Evolutionary conservation across 192 early-diverging fungal genomes (phyloP).

Genomic region (Jimgerdemannia flammicorona): DNA sequence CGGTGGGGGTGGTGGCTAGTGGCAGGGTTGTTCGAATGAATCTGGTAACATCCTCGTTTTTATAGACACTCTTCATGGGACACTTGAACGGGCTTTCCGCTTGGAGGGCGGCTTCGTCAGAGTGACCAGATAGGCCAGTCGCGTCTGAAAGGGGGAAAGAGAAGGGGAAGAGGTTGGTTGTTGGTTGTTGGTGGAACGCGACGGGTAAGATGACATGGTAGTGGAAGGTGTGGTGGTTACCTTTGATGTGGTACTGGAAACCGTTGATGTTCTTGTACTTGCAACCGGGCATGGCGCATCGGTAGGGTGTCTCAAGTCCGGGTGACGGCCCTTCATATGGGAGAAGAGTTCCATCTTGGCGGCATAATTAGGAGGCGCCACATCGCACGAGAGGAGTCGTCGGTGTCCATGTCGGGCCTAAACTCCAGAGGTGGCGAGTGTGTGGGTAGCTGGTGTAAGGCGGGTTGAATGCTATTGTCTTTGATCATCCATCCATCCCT

Average conservation of each 20-base stretch:
- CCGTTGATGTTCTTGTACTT: constrained; percentile 83
- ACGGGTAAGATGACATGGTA: constrained; percentile 17
- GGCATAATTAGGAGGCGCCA: not conserved
- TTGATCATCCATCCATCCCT: too few species aligned
- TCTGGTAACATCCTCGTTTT: constrained; percentile 32
- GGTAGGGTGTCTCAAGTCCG: constrained; percentile 48
- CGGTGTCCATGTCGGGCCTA: not conserved
- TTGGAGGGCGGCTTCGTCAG: not conserved
- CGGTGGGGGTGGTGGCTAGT: not conserved
- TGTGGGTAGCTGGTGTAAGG: too few species aligned
- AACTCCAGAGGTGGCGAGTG: too few species aligned
- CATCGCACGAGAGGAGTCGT: not conserved
- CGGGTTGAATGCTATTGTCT: too few species aligned
- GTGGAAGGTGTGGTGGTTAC: constrained; percentile 51
- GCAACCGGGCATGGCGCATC: constrained; percentile 64
- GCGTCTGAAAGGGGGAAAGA: not conserved
- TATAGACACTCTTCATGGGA: constrained; percentile 34
- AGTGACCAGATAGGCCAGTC: not conserved
- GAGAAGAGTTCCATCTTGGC: not conserved
- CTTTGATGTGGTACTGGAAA: constrained; percentile 69
- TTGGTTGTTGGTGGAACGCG: not conserved
- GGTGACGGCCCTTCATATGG: not conserved
- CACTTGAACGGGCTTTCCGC: constrained; percentile 28
- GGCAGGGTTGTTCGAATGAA: constrained; percentile 9
- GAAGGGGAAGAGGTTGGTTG: not conserved